Evolutionary conservation across 1,284 basidiomycete species (phyloP).

Genomic region (Pseudozyma sp.): DNA sequence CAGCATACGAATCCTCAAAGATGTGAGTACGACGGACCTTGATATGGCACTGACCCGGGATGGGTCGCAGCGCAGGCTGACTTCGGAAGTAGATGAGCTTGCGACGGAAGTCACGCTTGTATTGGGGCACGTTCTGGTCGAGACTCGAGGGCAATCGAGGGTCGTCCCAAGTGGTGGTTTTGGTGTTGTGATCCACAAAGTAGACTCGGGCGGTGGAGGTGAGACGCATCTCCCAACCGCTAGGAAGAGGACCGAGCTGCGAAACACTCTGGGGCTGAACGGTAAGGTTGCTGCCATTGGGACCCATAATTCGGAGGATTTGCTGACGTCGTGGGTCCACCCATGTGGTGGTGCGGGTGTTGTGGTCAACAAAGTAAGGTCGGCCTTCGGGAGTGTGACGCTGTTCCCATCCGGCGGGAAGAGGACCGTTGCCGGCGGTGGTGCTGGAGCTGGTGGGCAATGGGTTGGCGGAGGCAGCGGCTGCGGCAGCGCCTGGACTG

Average conservation of each 20-base stretch:
- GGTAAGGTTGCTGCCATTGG: constrained; percentile 81
- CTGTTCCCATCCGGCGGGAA: constrained; percentile 98
- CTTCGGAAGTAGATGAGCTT: constrained; percentile 99
- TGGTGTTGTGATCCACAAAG: constrained; percentile 94
- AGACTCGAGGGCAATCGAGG: constrained; percentile 82
- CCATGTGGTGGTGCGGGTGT: constrained; percentile 97
- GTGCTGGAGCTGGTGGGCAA: constrained; percentile 71
- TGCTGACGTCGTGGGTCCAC: constrained; percentile 93
- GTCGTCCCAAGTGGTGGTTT: constrained; percentile 97
- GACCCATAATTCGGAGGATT: constrained; percentile 85
- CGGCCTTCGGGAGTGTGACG: constrained; percentile 96
- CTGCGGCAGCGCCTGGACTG: constrained; percentile 36
- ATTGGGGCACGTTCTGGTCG: constrained; percentile 96
- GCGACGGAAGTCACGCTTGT: constrained; percentile 97
- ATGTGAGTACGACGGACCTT: constrained; percentile 93
- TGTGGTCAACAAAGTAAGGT: constrained; percentile 93
- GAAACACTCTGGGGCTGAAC: constrained; percentile 83
- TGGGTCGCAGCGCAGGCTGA: constrained; percentile 88
- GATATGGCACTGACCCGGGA: constrained; percentile 90
- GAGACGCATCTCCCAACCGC: constrained; percentile 97
- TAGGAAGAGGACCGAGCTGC: constrained; percentile 92
- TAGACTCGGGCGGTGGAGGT: constrained; percentile 92
- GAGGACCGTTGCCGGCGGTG: constrained; percentile 81
- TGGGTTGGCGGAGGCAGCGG: constrained; percentile 35
- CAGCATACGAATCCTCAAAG: constrained; percentile 94